phyloP scores from a whole-genome alignment of 192 early-diverging fungal species.

The Podila clonocystis region DNA sequence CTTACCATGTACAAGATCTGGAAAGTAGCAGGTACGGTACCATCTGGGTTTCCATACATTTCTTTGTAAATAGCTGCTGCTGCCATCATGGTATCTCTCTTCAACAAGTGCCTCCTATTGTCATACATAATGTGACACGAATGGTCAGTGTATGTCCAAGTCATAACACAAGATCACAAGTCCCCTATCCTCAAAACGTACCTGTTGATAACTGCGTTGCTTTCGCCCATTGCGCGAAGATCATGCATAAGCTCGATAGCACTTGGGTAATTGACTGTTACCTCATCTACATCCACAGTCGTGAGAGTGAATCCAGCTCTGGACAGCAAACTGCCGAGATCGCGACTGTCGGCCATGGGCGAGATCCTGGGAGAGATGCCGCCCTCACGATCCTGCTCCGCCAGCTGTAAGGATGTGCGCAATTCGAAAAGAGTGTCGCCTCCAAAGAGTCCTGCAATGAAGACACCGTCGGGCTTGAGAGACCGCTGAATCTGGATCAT shows the following conservation, averaged over 20 bases:
- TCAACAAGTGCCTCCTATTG: conserved; percentile 71
- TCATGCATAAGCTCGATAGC: conserved; percentile 93
- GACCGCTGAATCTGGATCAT: conserved; percentile 85
- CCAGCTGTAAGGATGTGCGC: conserved; percentile 88
- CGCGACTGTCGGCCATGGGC: conserved; percentile 85
- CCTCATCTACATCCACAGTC: conserved; percentile 93
- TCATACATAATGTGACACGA: conserved; percentile 2
- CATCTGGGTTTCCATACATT: conserved; percentile 88
- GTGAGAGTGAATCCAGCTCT: conserved; percentile 90
- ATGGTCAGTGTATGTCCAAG: background rate
- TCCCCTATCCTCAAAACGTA: conserved; percentile 20
- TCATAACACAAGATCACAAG: too few relatives aligned
- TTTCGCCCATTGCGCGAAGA: conserved; percentile 93
- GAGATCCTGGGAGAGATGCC: conserved; percentile 91
- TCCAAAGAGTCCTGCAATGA: conserved; percentile 94
- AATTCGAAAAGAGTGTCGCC: conserved; percentile 98
- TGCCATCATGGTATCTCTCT: conserved; percentile 86
- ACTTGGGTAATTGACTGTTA: conserved; percentile 90
- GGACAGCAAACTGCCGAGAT: conserved; percentile 81
- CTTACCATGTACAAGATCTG: conserved; percentile 75
- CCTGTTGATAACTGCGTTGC: conserved; percentile 84
- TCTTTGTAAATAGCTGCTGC: conserved; percentile 90
- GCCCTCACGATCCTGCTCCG: conserved; percentile 90
- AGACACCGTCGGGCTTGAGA: conserved; percentile 92
- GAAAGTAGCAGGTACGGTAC: conserved; percentile 93